These are phyloP conservation scores for Sphagnurus paluster DNA, from an alignment of 1,284 basidiomycete genomes.

Conservation along the genomic window DNA sequence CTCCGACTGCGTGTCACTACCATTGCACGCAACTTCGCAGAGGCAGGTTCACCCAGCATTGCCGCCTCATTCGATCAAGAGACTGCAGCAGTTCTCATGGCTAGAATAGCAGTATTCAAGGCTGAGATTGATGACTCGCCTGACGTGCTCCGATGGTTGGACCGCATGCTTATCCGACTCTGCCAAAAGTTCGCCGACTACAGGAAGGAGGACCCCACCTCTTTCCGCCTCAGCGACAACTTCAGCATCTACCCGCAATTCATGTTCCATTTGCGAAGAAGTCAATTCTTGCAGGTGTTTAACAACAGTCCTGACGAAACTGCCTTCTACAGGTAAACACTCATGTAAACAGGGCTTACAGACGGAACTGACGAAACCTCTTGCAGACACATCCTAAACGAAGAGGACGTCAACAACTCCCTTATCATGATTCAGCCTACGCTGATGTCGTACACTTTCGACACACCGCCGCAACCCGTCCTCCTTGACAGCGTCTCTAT, in stretches of 20 bases:
- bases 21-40: conserved; percentile 95
- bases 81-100: conserved; percentile 97
- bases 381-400: conserved; percentile 88
- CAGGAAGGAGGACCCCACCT: conserved; percentile 95
- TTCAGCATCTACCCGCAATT: conserved; percentile 99
- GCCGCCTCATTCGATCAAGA: conserved; percentile 98
- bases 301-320: conserved; percentile 99
- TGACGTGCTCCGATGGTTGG: conserved; percentile 96
- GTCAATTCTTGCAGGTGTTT: conserved; percentile 99
- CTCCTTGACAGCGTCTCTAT: conserved; percentile 97
- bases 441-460: conserved; percentile 98
- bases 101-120: conserved; percentile 98
- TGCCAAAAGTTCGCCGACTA: conserved; percentile 99
- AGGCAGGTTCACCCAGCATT: conserved; percentile 92
- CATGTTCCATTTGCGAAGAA: conserved; percentile 98
- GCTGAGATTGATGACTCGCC: conserved; percentile 99
- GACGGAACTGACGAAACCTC: neutral
- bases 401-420: conserved; percentile 99
- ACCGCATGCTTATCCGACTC: conserved; percentile 96
- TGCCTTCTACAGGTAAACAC: conserved; percentile 87
- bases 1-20: conserved; percentile 95
- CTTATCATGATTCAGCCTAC: conserved; percentile 99
- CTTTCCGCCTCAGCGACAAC: conserved; percentile 92
- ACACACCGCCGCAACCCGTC: conserved; percentile 88
- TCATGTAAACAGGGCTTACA: neutral